phyloP scores from a whole-genome alignment of 805 yeast genomes.

The Metschnikowia bowlesiae region DNA sequence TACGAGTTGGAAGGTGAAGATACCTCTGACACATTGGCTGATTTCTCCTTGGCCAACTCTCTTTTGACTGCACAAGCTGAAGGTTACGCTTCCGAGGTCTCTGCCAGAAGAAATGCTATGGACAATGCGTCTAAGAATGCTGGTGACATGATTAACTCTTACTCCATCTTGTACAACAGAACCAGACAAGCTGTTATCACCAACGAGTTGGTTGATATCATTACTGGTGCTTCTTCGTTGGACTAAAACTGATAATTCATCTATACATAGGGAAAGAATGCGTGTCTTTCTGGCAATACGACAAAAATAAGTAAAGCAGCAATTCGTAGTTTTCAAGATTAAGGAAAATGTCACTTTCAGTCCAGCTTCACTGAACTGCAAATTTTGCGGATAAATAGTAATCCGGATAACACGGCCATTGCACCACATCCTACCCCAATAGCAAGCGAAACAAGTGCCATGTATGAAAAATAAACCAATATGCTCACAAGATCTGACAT shows the following conservation, averaged over 20 bases:
- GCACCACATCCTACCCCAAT: slow-evolving; percentile 74
- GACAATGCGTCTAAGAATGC: slow-evolving; percentile 99
- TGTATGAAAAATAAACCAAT: slow-evolving; percentile 67
- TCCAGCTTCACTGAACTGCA: slow-evolving; percentile 57
- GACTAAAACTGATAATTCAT: slow-evolving; percentile 46
- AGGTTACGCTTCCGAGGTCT: slow-evolving; percentile 96
- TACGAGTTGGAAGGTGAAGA: slow-evolving; percentile 70
- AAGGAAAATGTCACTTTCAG: slow-evolving; percentile 21
- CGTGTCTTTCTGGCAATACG: background rate
- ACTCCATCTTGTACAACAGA: slow-evolving; percentile 98
- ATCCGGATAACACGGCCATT: slow-evolving; percentile 63
- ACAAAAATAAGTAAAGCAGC: slow-evolving; percentile 1
- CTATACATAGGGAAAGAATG: background rate
- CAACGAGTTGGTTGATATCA: slow-evolving; percentile 98
- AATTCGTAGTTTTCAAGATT: background rate
- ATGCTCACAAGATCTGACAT: slow-evolving; percentile 64
- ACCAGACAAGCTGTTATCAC: slow-evolving; percentile 22
- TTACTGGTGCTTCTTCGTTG: slow-evolving; percentile 99
- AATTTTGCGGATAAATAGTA: slow-evolving; percentile 58
- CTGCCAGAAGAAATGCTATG: slow-evolving; percentile 99
- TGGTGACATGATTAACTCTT: slow-evolving; percentile 95
- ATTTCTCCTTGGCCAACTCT: slow-evolving; percentile 87
- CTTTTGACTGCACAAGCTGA: slow-evolving; percentile 90
- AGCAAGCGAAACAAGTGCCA: slow-evolving; percentile 56
- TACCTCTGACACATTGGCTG: slow-evolving; percentile 69